Evolutionary conservation across 2,329 filamentous ascomycete genomes (phyloP), one percentile per base, ranked within the genome.

Genomic region (Sporothrix pallida): DNA sequence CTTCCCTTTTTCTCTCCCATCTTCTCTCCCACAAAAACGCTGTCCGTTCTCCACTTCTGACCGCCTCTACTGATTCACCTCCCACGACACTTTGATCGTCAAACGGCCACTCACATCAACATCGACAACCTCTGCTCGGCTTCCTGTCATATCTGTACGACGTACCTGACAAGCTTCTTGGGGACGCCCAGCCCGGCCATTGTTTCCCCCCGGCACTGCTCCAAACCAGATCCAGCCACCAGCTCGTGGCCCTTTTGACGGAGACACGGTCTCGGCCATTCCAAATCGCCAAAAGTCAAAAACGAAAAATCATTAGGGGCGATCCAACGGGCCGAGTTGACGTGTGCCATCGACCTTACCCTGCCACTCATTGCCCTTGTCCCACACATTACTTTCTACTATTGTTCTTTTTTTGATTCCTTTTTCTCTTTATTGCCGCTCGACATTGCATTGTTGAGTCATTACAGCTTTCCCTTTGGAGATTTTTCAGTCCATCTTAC

Each of bases 21-120:
- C 46, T 44, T 20, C 46, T 26, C 31, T 52, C 70, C 52, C 13
- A 37, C 23, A 8, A 56, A 37, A 48, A 58, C 10, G 52, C n/a
- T 31, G 42, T 10, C 23, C 7, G 15, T 50, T 62, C 56, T 63
- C 70, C 70, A 71, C 70, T 52, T 42, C 58, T 48, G 58, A 50
- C 63, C 42, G 56, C 23, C 63, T 65, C 71, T 70, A 73, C 52
- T 73, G 72, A 73, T 69, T 73, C 72, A 73, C 72, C 46, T 52
- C 37, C 20, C 20, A 50, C 63, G 42, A 26, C 42, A 15, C 42
- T 37, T 37, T 37, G 31, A 37, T 37, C 31, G 7, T 37, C 31
- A 37, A 37, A 37, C 31, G 31, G 31, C 31, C 31, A 37, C 31
- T 37, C 37, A 44, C 60, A 3, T 37, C 12, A 17, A 62, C 26